Base-by-base conservation (phyloP, 768 basidiomycete species). In the Xerocomellus intermedius region DNA sequence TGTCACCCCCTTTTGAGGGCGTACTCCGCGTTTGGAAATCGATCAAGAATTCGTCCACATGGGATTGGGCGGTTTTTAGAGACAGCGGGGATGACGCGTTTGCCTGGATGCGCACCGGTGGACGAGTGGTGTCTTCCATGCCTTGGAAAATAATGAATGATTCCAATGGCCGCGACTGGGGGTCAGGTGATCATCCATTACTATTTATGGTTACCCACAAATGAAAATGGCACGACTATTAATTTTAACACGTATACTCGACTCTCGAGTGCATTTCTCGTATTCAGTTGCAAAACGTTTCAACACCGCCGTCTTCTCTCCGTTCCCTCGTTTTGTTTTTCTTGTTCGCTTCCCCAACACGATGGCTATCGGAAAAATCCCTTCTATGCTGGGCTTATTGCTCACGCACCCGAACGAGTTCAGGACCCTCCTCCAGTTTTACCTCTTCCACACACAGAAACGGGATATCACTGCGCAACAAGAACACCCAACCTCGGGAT, bases 381-480 rank as follows among this genome's bases (percentile, higher is more conserved):
- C 82, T 51, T 57, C 69, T 14, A 85, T 86, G 82, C 70, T 91
- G 57, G 73, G 79, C 36, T 77, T 93, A 28, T 75, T 88, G 59
- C 68, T 93, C 66, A 86, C 87, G 0, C 92, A 91, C 60, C 93
- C 93, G 14, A 66, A 80, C 56, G 96, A 99, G 69, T 89, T 95
- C 69, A 84, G 85, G 60, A 85, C 83, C 30, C 80, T 98, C 33
- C 61, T 95, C 24, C 89, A 94, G 65, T 98, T 87, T 77, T 83
- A 82, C 63, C 62, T 97, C 33, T 94, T 86, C 74, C 83, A 93
- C 72, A 86, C 93, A 56, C 77, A 81, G 60, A 84, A 84, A 64
- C 85, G 94, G 62, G 91, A 95, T 64, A 90, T 98, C 63, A 84
- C 89, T 42, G 77, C 83, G 2, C 74, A 83, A 53, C 73, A 80